phyloP scores from a whole-genome alignment of 345 rosid species.

The Carallia pectinifolia region DNA sequence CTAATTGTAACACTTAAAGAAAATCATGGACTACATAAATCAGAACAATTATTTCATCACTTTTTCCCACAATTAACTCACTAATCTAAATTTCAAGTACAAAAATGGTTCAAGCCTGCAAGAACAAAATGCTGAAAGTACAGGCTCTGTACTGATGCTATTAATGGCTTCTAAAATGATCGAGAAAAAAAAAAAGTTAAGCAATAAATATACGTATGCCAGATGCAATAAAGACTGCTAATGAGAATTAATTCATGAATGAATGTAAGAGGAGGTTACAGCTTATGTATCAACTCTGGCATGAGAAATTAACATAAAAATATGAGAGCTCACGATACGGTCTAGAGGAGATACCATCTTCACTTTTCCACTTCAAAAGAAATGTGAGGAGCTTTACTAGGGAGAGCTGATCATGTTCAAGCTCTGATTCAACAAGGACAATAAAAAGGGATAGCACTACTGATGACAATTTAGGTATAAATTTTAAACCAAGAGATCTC shows the following conservation, averaged over 20 bases:
- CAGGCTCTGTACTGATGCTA: background rate
- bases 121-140: background rate
- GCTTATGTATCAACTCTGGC: too few species aligned
- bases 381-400: constrained; percentile 59
- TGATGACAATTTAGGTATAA: constrained; percentile 49
- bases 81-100: background rate
- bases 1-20: background rate
- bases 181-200: background rate
- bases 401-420: constrained; percentile 82
- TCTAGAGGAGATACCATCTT: constrained; percentile 47
- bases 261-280: too few species aligned
- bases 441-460: constrained; percentile 49
- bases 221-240: background rate
- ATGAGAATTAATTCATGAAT: constrained; percentile 6
- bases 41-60: background rate
- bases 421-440: constrained; percentile 58
- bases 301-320: background rate
- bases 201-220: background rate
- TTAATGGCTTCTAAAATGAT: background rate
- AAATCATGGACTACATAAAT: background rate
- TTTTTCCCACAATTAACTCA: background rate
- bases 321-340: constrained; percentile 8
- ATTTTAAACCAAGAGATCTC: constrained; percentile 59
- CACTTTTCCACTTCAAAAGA: constrained; percentile 69
- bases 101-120: background rate